Evolutionary conservation across 108 stramenopile genomes (phyloP), one percentile per base, ranked within the genome.

Genomic region (Skeletonema costatum): DNA sequence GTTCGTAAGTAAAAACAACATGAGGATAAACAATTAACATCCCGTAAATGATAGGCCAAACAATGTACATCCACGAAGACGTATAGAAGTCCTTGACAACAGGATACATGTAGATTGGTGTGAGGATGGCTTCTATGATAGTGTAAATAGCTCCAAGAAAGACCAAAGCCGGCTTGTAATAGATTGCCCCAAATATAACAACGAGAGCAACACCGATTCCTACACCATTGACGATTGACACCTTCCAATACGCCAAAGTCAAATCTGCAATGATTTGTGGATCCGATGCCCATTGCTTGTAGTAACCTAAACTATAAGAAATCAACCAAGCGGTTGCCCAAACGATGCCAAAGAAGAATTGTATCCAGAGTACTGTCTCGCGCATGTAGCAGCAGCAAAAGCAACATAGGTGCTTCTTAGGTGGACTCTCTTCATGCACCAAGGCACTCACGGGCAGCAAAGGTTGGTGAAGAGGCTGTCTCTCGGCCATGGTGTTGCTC

Each of bases 111-210:
- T 60, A 63, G 46, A 65, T 35, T 16, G 50, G 32, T 13, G 17
- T 32, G 31, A 74, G 63, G 5, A 62, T 30, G 30, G 39, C n/a
- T 65, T 74, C 21, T 11, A 64, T 56, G 36, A 74, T 21, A 7
- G 64, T 31, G 64, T 64, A 65, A n/a, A 74, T 11, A n/a, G 46
- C 46, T 2, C 73, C 73, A 4, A 74, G 32, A 19, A 46, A 32
- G 1, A 74, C 73, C 5, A 74, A 25, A 50, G 33, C 58, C 10
- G 48, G 30, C 51, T 74, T 74, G 36, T 74, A 74, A 5, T 2
- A 14, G 6, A 58, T 21, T 7, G 73, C 73, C 5, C 73, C 73
- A 36, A 51, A 0, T 11, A 74, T 74, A 30, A 65, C 64, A 1
- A 74, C n/a, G 35, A 50, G 3, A 10, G 64, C 53, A 0, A 74